Conservation (phyloP, 306 rosid genomes). For the Heteromeles arbutifolia region DNA sequence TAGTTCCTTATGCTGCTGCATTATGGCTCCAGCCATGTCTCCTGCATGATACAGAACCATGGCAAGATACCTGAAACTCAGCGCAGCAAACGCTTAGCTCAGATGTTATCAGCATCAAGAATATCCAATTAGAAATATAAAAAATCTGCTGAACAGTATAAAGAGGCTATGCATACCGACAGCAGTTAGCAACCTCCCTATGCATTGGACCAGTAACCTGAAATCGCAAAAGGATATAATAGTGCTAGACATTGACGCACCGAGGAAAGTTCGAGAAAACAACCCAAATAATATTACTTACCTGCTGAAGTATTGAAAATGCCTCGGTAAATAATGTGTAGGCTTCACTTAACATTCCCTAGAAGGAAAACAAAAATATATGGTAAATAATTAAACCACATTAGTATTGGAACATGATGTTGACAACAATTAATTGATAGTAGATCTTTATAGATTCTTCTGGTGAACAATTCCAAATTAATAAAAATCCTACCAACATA, state of each 20-base stretch:
- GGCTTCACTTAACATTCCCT: slow-evolving; percentile 99
- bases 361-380: slow-evolving; percentile 12
- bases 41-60: slow-evolving; percentile 99
- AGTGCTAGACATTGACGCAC: neutral
- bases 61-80: slow-evolving; percentile 86
- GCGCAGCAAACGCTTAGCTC: neutral
- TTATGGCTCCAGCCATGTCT: slow-evolving; percentile 96
- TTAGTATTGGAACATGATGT: neutral
- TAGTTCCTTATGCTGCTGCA: slow-evolving; percentile 94
- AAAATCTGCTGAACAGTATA: neutral
- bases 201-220: slow-evolving; percentile 99
- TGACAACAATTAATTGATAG: neutral
- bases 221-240: slow-evolving; percentile 14
- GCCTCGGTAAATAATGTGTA: slow-evolving; percentile 93
- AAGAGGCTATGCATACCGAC: slow-evolving; percentile 53
- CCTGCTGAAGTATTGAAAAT: slow-evolving; percentile 96
- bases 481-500: neutral
- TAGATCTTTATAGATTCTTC: neutral
- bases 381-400: neutral
- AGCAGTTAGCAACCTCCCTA: slow-evolving; percentile 96
- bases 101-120: slow-evolving; percentile 5
- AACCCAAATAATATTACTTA: slow-evolving; percentile 22
- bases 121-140: neutral
- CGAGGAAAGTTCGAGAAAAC: slow-evolving; percentile 3
- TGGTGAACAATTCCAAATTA: neutral